Evolutionary conservation across 2,329 filamentous ascomycete species (phyloP), one percentile per base, ranked within the genome.

Genomic region (Colletotrichum tamarilloi): DNA sequence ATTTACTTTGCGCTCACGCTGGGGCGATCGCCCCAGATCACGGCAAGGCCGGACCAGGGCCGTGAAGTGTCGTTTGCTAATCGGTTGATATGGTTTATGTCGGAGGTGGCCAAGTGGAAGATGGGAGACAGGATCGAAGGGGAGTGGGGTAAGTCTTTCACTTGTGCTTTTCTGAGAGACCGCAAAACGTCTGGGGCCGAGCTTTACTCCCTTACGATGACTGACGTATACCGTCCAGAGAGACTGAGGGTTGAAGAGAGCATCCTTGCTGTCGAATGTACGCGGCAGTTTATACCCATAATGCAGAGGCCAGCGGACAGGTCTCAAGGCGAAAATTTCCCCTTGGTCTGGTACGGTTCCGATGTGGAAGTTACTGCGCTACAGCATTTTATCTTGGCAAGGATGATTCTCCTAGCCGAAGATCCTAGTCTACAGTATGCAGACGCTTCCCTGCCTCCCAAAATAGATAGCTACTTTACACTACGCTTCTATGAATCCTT

Each of bases 1-100:
- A 83, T 84, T 4, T 84, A 82, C 68, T 82, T 84, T 62, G 84
- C 83, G 0, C 82, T 84, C 49, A 84, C 82, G 2, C 79, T 81
- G 38, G 77, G 79, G 8, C 81, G 84, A 12, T 78, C 82, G 0
- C 83, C 83, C 0, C 82, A 84, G 74, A 79, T 84, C 53, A 78
- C 80, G 3, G 77, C 84, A 0, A 79, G 80, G 1, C 76, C 79
- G 0, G 81, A 81, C 11, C 79, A 82, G 26, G 82, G 82, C 59
- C 77, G 79, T 4, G 79, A 77, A 2, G 80, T 82, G 0, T 82
- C 82, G 0, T 80, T 78, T 9, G 83, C 82, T 1, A 84, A 84
- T 75, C 82, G 82, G 72, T 80, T 82, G 16, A 82, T 84, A 5
- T 80, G 84, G 77, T 83, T 84, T 68, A 84, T 83, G 8, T 82